Percentiles rank a stretch among this genome's conserved stretches.
These are phyloP conservation scores for Plantago coronopus DNA, from an alignment of 305 asterid genomes.

Conservation along the genomic window DNA sequence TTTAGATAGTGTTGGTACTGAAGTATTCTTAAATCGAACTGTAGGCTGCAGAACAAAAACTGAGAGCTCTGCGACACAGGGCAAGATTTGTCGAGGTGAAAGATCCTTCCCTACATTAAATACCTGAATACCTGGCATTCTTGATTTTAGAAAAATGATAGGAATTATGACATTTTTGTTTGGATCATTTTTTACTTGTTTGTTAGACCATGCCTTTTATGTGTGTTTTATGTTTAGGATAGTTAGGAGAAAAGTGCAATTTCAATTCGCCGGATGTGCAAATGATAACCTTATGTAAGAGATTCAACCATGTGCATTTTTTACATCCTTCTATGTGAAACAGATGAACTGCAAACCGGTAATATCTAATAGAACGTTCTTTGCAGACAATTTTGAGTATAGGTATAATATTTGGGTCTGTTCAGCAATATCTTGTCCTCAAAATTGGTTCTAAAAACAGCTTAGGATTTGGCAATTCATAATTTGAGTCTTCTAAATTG, in stretches of 20 bases:
- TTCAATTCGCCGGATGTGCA: too few relatives aligned
- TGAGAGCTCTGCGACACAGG: slow-evolving; percentile 56
- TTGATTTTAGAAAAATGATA: too few relatives aligned
- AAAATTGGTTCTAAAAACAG: too few relatives aligned
- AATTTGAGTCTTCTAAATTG: too few relatives aligned
- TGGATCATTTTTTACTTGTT: neutral
- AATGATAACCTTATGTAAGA: too few relatives aligned
- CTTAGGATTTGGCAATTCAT: too few relatives aligned
- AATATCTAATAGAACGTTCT: too few relatives aligned
- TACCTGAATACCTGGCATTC: neutral
- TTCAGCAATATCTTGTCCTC: too few relatives aligned
- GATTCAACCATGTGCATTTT: too few relatives aligned
- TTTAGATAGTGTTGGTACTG: slow-evolving; percentile 8
- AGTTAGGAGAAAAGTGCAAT: neutral
- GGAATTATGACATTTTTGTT: neutral
- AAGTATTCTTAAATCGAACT: slow-evolving; percentile 14
- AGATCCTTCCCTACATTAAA: neutral
- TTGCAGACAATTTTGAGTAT: too few relatives aligned
- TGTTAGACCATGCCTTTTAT: neutral
- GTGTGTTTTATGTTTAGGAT: neutral
- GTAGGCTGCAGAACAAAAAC: slow-evolving; percentile 73
- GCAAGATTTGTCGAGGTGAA: slow-evolving; percentile 52
- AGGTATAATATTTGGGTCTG: too few relatives aligned
- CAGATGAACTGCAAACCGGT: neutral
- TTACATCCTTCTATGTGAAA: neutral